A percentile compares a stretch with the other conserved stretches of the same genome.
Conservation (phyloP, 2,329 filamentous ascomycete genomes). For the Pseudogymnoascus sp. region DNA sequence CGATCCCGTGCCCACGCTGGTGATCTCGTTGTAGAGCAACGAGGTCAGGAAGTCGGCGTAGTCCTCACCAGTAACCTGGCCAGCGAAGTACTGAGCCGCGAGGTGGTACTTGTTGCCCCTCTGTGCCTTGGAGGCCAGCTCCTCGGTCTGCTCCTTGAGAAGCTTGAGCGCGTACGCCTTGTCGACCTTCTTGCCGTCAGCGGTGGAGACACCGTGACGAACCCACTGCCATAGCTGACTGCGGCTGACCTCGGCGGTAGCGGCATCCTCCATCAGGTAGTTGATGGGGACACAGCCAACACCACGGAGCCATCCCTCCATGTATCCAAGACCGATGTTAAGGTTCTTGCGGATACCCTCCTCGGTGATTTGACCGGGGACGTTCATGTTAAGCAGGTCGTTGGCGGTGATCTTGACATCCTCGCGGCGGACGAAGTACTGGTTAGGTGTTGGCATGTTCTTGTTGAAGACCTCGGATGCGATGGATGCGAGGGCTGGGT, state of each 20-base stretch:
- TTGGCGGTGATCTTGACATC: conserved; percentile 81
- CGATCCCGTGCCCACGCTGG: conserved; percentile 50
- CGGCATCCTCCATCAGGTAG: conserved; percentile 96
- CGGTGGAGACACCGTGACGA: conserved; percentile 63
- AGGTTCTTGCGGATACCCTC: conserved; percentile 96
- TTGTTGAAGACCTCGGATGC: conserved; percentile 93
- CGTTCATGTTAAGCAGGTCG: conserved; percentile 96
- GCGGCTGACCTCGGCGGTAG: conserved; percentile 90
- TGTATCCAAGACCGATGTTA: conserved; percentile 92
- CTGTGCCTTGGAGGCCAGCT: conserved; percentile 64
- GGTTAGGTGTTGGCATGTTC: conserved; percentile 97
- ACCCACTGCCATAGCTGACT: conserved; percentile 97
- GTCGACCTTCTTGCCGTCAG: conserved; percentile 86
- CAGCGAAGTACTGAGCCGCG: conserved; percentile 85
- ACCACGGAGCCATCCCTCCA: conserved; percentile 96
- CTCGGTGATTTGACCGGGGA: conserved; percentile 86
- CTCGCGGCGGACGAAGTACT: conserved; percentile 83
- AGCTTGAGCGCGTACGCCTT: conserved; percentile 84
- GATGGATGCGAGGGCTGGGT: conserved; percentile 83
- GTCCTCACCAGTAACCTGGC: conserved; percentile 92
- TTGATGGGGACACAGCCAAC: conserved; percentile 97
- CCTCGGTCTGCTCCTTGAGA: conserved; percentile 75
- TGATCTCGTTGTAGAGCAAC: conserved; percentile 88
- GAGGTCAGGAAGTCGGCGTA: conserved; percentile 93
- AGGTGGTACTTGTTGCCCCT: conserved; percentile 89